These are phyloP conservation scores for Sisymbrium irio DNA, from an alignment of 345 rosid species.

Conservation along the genomic window DNA sequence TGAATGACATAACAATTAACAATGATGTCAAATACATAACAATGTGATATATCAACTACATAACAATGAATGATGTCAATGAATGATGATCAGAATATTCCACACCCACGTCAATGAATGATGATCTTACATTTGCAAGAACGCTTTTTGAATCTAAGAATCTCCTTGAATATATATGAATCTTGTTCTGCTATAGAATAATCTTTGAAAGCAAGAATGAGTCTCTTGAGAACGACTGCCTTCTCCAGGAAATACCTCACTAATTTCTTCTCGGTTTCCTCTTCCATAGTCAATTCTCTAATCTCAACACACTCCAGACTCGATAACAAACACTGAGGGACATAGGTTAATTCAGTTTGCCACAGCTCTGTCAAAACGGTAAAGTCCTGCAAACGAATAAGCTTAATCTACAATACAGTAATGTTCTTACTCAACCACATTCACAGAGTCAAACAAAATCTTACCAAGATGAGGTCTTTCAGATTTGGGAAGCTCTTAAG, in stretches of 20 bases:
- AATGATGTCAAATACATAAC: no score
- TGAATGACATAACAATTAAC: no score
- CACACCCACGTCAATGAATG: not conserved
- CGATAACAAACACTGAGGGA: not conserved
- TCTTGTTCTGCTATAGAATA: not conserved
- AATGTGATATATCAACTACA: no score
- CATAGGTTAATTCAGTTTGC: not conserved
- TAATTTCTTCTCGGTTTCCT: not conserved
- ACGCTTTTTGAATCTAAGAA: not conserved
- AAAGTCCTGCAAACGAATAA: not conserved
- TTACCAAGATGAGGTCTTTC: not conserved
- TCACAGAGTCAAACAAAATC: not conserved
- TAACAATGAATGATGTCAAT: not conserved
- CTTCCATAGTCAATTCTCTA: rapidly evolving
- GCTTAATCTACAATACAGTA: not conserved
- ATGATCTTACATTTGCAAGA: not conserved
- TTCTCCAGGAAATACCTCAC: not conserved
- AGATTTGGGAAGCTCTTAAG: constrained; percentile 5
- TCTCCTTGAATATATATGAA: not conserved
- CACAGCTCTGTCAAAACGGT: not conserved
- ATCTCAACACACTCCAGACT: constrained; percentile 1
- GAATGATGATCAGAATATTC: not conserved
- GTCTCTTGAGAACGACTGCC: not conserved
- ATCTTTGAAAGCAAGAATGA: not conserved
- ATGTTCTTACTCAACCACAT: not conserved